These are phyloP conservation scores for Nicotiana tabacum DNA, from an alignment of 257 asterid genomes.

Conservation along the genomic window DNA sequence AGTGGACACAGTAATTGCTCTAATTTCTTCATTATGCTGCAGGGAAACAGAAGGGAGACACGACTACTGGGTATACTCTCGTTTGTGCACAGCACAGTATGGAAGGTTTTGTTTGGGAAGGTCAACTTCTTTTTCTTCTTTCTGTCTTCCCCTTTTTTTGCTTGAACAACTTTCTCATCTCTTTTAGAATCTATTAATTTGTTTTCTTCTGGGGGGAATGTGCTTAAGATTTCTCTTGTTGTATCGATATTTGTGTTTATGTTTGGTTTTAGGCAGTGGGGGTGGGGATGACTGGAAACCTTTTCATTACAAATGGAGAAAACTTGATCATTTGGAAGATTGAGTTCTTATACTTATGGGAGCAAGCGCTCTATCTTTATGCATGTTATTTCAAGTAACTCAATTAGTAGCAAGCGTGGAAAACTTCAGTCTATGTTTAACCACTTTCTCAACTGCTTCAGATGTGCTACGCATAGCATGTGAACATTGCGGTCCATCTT, in stretches of 20 bases:
- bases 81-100: conserved; percentile 86
- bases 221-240: background rate
- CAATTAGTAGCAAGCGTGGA: background rate
- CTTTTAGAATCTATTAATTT: background rate
- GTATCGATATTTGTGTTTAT: background rate
- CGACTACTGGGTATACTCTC: conserved; percentile 76
- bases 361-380: background rate
- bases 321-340: background rate
- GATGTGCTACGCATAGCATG: background rate
- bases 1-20: background rate
- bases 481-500: background rate
- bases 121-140: conserved; percentile 22
- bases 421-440: background rate
- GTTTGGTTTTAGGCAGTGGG: background rate
- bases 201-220: background rate
- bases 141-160: background rate
- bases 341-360: background rate
- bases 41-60: conserved; percentile 94
- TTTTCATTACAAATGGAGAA: background rate
- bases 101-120: conserved; percentile 94
- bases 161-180: background rate
- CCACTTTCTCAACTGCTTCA: background rate
- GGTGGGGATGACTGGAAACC: background rate
- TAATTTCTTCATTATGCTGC: conserved; percentile 17
- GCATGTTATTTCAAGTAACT: background rate